Percentiles rank a stretch among this genome's conserved stretches.
Conservation (phyloP, 1,139 yeast genomes). For the Kluyveromyces marxianus region DNA sequence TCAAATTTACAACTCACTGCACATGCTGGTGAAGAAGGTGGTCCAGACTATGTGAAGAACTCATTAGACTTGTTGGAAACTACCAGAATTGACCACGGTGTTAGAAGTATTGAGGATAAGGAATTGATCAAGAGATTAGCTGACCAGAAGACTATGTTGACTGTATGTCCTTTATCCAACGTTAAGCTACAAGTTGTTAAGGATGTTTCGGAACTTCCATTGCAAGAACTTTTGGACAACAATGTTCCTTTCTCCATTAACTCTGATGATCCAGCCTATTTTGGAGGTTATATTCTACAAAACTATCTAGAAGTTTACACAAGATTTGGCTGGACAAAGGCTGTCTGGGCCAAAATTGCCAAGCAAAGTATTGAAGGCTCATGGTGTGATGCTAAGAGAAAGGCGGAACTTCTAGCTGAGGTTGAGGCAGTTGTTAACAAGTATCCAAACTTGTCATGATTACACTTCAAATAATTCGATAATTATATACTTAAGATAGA, state of each 20-base stretch:
- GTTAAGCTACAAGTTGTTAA: slow-evolving; percentile 67
- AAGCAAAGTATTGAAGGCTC: slow-evolving; percentile 60
- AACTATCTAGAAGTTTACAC: slow-evolving; percentile 61
- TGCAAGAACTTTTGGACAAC: slow-evolving; percentile 48
- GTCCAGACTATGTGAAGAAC: slow-evolving; percentile 50
- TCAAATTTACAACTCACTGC: slow-evolving; percentile 61
- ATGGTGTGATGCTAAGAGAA: slow-evolving; percentile 54
- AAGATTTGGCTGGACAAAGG: slow-evolving; percentile 49
- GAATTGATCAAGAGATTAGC: slow-evolving; percentile 51
- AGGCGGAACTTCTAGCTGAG: slow-evolving; percentile 34
- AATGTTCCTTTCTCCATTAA: slow-evolving; percentile 69
- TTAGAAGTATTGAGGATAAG: slow-evolving; percentile 49
- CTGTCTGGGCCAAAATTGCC: slow-evolving; percentile 54
- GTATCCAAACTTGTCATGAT: slow-evolving; percentile 16
- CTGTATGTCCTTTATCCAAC: slow-evolving; percentile 72
- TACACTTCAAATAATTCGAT: background rate
- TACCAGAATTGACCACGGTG: slow-evolving; percentile 73
- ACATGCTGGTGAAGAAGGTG: slow-evolving; percentile 87
- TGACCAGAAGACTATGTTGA: slow-evolving; percentile 44
- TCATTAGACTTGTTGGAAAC: slow-evolving; percentile 54
- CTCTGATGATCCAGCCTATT: slow-evolving; percentile 82
- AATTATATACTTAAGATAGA: too few species aligned
- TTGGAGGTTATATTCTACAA: slow-evolving; percentile 74
- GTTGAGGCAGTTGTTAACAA: slow-evolving; percentile 44
- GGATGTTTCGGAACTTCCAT: slow-evolving; percentile 58